phyloP scores from a whole-genome alignment of 768 basidiomycete genomes.

The Termitomyces sp. region DNA sequence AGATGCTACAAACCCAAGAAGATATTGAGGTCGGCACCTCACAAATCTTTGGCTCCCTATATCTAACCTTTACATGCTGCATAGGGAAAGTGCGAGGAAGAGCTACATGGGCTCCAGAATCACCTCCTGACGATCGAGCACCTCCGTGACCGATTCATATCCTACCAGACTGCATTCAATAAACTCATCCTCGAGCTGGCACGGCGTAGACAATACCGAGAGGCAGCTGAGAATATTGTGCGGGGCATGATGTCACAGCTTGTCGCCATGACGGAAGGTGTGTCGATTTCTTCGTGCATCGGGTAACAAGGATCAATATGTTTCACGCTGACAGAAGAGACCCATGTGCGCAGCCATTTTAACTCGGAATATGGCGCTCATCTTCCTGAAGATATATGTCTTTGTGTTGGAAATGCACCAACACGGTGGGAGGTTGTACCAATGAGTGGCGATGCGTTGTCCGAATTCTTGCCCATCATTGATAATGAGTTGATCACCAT shows the following conservation, averaged over 20 bases:
- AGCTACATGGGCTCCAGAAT: slow-evolving; percentile 52
- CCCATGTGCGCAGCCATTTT: slow-evolving; percentile 58
- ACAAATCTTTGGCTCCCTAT: not conserved
- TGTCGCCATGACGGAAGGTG: slow-evolving; percentile 64
- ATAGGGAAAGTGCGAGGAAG: slow-evolving; percentile 50
- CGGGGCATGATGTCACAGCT: slow-evolving; percentile 63
- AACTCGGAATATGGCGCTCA: slow-evolving; percentile 69
- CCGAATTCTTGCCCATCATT: slow-evolving; percentile 60
- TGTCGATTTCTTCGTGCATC: slow-evolving; percentile 6
- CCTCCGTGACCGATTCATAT: slow-evolving; percentile 61
- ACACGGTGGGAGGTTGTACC: slow-evolving; percentile 71
- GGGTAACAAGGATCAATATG: not conserved
- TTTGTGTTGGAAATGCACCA: slow-evolving; percentile 71
- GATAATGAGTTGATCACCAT: slow-evolving; percentile 54
- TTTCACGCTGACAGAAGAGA: slow-evolving; percentile 52
- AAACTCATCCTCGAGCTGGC: slow-evolving; percentile 73
- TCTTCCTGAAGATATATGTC: slow-evolving; percentile 76
- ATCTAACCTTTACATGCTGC: not conserved
- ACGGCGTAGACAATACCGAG: slow-evolving; percentile 62
- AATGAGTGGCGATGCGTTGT: slow-evolving; percentile 41
- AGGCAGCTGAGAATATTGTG: slow-evolving; percentile 62
- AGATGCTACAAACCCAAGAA: slow-evolving; percentile 71
- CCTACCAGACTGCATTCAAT: slow-evolving; percentile 70
- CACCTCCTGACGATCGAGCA: slow-evolving; percentile 61
- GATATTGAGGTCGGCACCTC: slow-evolving; percentile 52